Evolutionary conservation across 192 early-diverging fungal genomes (phyloP).

Genomic region (Funneliformis geosporum): DNA sequence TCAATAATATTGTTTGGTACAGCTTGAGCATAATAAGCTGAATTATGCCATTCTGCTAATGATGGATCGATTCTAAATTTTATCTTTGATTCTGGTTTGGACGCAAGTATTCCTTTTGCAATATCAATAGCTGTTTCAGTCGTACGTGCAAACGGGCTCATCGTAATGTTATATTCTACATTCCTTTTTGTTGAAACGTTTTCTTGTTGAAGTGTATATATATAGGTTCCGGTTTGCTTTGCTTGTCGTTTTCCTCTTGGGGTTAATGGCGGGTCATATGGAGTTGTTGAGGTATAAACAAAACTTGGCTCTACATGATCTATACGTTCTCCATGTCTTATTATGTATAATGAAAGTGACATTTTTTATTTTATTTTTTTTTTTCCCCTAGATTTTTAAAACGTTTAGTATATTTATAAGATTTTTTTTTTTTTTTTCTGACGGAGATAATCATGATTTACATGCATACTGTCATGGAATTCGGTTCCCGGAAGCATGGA

Average conservation of each 20-base stretch:
- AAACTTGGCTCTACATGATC: constrained; percentile 42
- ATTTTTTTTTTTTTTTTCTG: too few relatives aligned
- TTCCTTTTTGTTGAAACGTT: constrained; percentile 8
- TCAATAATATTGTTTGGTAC: constrained; percentile 14
- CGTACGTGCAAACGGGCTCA: constrained; percentile 41
- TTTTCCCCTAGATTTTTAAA: too few relatives aligned
- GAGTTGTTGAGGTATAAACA: constrained; percentile 37
- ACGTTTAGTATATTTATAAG: too few relatives aligned
- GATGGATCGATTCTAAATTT: constrained; percentile 9
- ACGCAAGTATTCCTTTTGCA: constrained; percentile 34
- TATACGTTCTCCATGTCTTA: constrained; percentile 44
- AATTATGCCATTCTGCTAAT: constrained; percentile 14
- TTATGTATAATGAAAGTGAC: constrained; percentile 39
- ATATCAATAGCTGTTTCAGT: constrained; percentile 43
- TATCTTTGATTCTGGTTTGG: background rate
- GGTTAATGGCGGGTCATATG: constrained; percentile 45
- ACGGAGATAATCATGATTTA: too few relatives aligned
- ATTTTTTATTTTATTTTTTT: background rate
- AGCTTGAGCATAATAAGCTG: background rate
- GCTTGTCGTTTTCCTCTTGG: constrained; percentile 38
- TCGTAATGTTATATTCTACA: constrained; percentile 40
- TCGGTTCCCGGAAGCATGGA: too few relatives aligned
- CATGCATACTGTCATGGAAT: too few relatives aligned
- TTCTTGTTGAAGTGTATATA: constrained; percentile 1
- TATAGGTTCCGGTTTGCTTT: constrained; percentile 34